A percentile compares a stretch with the other conserved stretches of the same genome.
Evolutionary conservation across 345 rosid genomes (phyloP).

Genomic region (Dipteronia sinensis): DNA sequence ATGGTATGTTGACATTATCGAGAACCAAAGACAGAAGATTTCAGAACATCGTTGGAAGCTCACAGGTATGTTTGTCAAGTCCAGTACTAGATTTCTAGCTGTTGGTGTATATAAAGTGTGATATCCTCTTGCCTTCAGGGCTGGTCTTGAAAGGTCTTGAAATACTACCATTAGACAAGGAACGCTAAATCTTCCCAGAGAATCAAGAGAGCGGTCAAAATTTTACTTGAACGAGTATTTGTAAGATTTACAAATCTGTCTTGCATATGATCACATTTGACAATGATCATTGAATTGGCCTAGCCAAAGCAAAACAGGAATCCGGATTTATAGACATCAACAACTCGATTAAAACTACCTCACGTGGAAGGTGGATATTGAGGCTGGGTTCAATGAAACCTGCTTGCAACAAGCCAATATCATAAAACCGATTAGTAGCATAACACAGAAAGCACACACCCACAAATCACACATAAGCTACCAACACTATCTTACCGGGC

Average conservation of each 20-base stretch:
- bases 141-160: no score
- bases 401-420: slow-evolving; percentile 32
- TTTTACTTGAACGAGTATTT: not conserved
- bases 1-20: no score
- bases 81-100: no score
- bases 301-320: slow-evolving; percentile 62
- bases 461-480: slow-evolving; percentile 6
- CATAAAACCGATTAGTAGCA: not conserved
- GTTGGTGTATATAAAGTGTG: no score
- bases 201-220: not conserved
- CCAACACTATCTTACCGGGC: slow-evolving; percentile 49
- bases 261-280: not conserved
- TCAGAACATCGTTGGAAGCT: no score
- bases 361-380: slow-evolving; percentile 41
- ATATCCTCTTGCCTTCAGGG: no score
- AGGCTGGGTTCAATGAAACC: slow-evolving; percentile 69
- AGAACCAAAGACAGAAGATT: no score
- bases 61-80: no score
- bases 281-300: slow-evolving; percentile 40
- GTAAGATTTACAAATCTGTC: not conserved
- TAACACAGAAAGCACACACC: not conserved
- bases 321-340: slow-evolving; percentile 62
- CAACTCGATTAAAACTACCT: slow-evolving; percentile 62
- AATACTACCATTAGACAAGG: not conserved
- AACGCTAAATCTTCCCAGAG: not conserved